A percentile compares a stretch with the other conserved stretches of the same genome.
phyloP scores from a whole-genome alignment of 2,329 filamentous ascomycete species.

The Fusarium illudens region DNA sequence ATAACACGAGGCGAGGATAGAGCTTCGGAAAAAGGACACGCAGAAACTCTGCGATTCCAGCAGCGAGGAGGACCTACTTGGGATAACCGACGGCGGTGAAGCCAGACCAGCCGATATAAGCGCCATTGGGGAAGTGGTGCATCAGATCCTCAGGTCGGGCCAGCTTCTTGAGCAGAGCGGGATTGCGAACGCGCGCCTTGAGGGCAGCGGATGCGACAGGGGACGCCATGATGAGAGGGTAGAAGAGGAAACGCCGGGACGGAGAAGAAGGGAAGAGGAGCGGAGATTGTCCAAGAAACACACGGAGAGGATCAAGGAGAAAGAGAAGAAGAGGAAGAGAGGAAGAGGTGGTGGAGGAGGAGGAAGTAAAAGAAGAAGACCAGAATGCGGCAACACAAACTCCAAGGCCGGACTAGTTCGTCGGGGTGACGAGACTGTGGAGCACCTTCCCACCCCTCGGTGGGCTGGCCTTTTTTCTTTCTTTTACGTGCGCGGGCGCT shows the following conservation, averaged over 20 bases:
- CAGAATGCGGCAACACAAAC: constrained; percentile 13
- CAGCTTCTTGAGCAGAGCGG: constrained; percentile 82
- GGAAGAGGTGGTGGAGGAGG: constrained; percentile 7
- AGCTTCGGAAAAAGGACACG: not conserved
- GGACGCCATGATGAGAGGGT: constrained; percentile 53
- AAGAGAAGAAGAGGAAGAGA: constrained; percentile 13
- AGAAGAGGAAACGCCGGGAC: constrained; percentile 17
- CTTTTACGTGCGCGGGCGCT: not conserved
- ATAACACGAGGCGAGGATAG: not conserved
- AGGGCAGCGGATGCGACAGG: constrained; percentile 74
- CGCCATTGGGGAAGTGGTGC: constrained; percentile 80
- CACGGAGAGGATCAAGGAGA: constrained; percentile 6
- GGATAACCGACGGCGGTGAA: constrained; percentile 92
- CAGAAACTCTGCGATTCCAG: not conserved
- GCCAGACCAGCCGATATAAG: constrained; percentile 91
- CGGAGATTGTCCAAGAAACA: constrained; percentile 28
- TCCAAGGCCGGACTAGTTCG: constrained; percentile 28
- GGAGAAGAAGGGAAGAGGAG: constrained; percentile 21
- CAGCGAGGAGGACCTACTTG: constrained; percentile 58
- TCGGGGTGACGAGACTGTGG: constrained; percentile 39
- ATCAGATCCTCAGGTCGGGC: constrained; percentile 81
- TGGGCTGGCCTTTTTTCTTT: not conserved
- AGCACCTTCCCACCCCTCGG: constrained; percentile 25
- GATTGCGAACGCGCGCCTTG: constrained; percentile 77
- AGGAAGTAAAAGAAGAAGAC: constrained; percentile 23